Evolutionary conservation across 495 filamentous ascomycete species (phyloP).

Genomic region (Aspergillus ostianus): DNA sequence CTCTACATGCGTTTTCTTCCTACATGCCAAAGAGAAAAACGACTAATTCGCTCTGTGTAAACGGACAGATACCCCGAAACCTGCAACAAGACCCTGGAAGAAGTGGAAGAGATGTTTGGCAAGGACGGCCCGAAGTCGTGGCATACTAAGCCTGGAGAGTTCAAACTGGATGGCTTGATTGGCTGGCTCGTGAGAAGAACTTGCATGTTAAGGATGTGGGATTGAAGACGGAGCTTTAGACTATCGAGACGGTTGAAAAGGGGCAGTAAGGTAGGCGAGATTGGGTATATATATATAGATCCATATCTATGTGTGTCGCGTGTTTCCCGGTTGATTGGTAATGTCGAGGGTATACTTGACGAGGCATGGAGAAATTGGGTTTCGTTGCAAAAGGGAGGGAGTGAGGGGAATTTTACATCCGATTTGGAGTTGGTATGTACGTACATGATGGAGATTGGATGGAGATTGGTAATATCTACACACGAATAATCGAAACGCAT

Average conservation of each 20-base stretch:
- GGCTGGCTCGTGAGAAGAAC: conserved; percentile 2
- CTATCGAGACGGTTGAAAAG: too few relatives aligned
- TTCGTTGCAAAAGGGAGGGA: not conserved
- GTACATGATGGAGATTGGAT: not conserved
- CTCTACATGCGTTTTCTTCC: too few relatives aligned
- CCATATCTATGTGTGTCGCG: too few relatives aligned
- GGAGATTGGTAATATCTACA: not conserved
- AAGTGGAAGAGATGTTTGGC: not conserved
- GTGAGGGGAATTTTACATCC: not conserved
- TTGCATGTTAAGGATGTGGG: conserved; percentile 7
- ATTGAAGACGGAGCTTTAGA: not conserved
- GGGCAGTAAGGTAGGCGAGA: too few relatives aligned
- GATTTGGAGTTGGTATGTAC: not conserved
- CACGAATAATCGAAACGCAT: not conserved
- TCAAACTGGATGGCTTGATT: too few relatives aligned
- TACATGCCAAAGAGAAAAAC: too few relatives aligned
- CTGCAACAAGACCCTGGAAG: conserved; percentile 43
- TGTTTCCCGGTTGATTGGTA: not conserved
- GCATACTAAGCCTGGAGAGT: too few relatives aligned
- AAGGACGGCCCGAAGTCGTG: too few relatives aligned
- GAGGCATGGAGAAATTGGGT: not conserved
- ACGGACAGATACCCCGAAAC: not conserved
- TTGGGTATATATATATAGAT: too few relatives aligned
- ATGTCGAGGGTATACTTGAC: not conserved
- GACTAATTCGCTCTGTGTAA: too few relatives aligned